Base-by-base conservation (phyloP, 192 early-diverging fungal species). In the Backusella macrospora region DNA sequence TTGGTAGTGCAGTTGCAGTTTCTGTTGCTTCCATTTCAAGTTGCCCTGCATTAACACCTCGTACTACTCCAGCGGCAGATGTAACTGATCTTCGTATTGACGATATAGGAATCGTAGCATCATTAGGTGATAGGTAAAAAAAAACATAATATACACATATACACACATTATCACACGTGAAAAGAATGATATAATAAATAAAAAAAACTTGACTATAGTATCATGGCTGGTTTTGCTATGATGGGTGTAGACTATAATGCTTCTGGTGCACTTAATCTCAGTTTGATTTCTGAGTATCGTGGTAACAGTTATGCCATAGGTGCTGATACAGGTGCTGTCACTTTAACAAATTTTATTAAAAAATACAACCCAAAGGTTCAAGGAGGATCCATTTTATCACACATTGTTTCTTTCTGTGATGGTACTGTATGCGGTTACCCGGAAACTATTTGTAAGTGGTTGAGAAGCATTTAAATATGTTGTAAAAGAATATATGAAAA, bases 11-110 rank as follows among this genome's bases (percentile, higher is more conserved):
- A 37, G 13, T 52, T 23, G 71, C 52, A 62, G 39, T 21, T 44
- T 26, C 18, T 1, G 75, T 52, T 8, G 39, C 37, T 34, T 59
- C 38, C 62, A 72, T 76, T 40, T 49, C 26, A 23, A 16, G 62
- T 52, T 89, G 87, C 63, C 83, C 86, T 14, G 43, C 82, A 21
- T 72, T 89, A 21, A 65, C 80, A 13, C 78, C 81, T 7, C 79
- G 87, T 14, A 21, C 10, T 6, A 42, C 74, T 40, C 68, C 49
- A 13, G 69, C 85, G n/a, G 75, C 65, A 45, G 76, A 65, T 40
- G 76, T 89, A 29, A 79, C 83, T 47, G 88, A 89, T 70, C 76
- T 86, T 48, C 74, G 88, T 55, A 64, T 80, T 49, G 88, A 89
- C 26, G 86, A 89, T 78, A 84, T 89, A 65, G 79, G 75, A 47